Evolutionary conservation across 352 stramenopile genomes (phyloP).

Genomic region (Hyaloperonospora brassicae): DNA sequence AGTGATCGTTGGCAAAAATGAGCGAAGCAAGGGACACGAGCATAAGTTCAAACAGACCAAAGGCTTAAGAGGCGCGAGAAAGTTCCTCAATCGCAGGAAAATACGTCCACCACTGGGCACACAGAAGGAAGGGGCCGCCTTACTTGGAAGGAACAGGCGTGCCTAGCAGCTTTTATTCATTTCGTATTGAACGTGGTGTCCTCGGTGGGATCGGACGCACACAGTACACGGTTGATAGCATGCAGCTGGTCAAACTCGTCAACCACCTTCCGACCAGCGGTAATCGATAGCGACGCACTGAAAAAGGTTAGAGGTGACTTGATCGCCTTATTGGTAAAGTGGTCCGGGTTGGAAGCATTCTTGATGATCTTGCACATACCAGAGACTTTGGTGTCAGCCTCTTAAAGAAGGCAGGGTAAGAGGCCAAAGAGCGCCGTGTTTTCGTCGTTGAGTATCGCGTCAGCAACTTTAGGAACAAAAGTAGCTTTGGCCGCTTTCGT

Average conservation of each 20-base stretch:
- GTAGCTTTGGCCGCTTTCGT: neutral
- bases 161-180: neutral
- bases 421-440: no score
- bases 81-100: neutral
- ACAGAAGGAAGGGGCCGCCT: neutral
- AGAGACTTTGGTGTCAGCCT: neutral
- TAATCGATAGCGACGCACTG: neutral
- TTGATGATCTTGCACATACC: neutral
- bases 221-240: neutral
- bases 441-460: no score
- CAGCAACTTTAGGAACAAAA: neutral
- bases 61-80: neutral
- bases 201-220: neutral
- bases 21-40: neutral
- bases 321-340: neutral
- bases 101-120: neutral
- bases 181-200: neutral
- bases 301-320: neutral
- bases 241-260: neutral
- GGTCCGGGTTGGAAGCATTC: neutral
- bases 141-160: neutral
- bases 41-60: neutral
- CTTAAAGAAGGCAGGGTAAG: no score
- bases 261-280: neutral
- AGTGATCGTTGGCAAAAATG: constrained; percentile 1